Base-by-base conservation (phyloP, 225 moss, liverwort and hornwort genomes). In the Asterella californica region DNA sequence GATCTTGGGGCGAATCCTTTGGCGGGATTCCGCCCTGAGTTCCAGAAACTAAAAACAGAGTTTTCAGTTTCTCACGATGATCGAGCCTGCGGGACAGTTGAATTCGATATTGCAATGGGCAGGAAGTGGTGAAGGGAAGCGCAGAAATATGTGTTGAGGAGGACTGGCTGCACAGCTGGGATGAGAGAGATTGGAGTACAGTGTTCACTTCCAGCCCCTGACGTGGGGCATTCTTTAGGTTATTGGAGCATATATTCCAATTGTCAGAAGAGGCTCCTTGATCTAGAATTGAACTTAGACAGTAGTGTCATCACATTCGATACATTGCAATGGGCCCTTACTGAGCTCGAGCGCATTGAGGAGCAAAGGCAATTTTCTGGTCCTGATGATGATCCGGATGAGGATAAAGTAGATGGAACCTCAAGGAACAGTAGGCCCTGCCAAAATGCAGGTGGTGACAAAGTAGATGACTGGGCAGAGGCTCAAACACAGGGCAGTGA, bases 101-200 rank as follows among this genome's bases (percentile, higher is more conserved):
- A 76, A 37, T 57, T 55, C 59, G 75, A 38, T 34, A 37, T 76
- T 37, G 75, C 18, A 12, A 36, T 57, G 22, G 32, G 36, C 53
- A 74, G 30, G 32, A 53, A 19, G 29, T 29, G 30, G 22, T 74
- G 74, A 52, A 17, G 6, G 8, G 7, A 5, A 36, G 53, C 30
- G 32, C 34, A 70, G 54, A 22, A 19, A 12, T 27, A 9, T 21
- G 59, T 34, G 57, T 32, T 75, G 17, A 69, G 75, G 52, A 53
- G 64, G 47, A 42, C 47, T 57, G 76, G 79, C 76, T 79, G 79
- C 72, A 79, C 72, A 83, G 82, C 61, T 77, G 80, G 42, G 48
- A 86, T 86, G 86, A 86, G 86, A 76, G 80, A 86, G 80, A 73
- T 86, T 54, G 86, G 80, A 78, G 83, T 74, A 7, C 80, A 70